Evolutionary conservation across 2,329 filamentous ascomycete genomes (phyloP), one percentile per base, ranked within the genome.

Genomic region (Monilinia aucupariae): DNA sequence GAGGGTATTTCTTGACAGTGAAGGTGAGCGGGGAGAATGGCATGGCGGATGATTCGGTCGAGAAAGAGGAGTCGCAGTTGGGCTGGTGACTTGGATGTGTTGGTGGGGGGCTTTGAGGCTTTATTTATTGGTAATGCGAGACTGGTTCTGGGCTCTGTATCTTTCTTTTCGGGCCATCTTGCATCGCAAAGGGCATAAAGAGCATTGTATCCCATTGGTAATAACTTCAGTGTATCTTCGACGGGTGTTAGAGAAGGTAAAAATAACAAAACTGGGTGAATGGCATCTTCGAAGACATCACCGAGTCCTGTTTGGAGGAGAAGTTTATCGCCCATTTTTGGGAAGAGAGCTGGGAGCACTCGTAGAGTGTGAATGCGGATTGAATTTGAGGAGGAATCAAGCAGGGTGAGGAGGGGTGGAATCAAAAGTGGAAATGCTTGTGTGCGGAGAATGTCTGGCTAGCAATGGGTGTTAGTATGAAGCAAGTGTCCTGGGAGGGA

Each of bases 211-310:
- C 88, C 85, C 8, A 81, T 79, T 7, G 74, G 71, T 1, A 96
- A 80, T 3, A 97, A 76, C 1, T 72, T 70, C 2, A 89, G 71
- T 4, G 89, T 89, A 62, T 94, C 89, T 0, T 80, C 73, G 70
- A 90, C 88, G 0, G 89, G 85, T 0, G 91, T 96, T 49, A 96
- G 78, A 15, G 81, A 85, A 0, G 93, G 92, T 7, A 96, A 80
- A 69, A 86, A 90, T 9, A 88, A 80, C n/a, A 96, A 81, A 43
- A 86, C 85, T 0, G 91, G 89, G 67, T 87, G 81, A 2, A 91
- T 75, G 3, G 86, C 83, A 25, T 91, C 83, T 70, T 87, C 82
- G 65, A 93, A 88, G 32, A 93, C 82, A 17, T 80, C 76, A 27
- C 81, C 82, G 9, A 93, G 82, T 0, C 89, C 89, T 0, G 85